phyloP scores from a whole-genome alignment of 371 early-diverging fungal genomes.

The Syncephalastrum sp. region DNA sequence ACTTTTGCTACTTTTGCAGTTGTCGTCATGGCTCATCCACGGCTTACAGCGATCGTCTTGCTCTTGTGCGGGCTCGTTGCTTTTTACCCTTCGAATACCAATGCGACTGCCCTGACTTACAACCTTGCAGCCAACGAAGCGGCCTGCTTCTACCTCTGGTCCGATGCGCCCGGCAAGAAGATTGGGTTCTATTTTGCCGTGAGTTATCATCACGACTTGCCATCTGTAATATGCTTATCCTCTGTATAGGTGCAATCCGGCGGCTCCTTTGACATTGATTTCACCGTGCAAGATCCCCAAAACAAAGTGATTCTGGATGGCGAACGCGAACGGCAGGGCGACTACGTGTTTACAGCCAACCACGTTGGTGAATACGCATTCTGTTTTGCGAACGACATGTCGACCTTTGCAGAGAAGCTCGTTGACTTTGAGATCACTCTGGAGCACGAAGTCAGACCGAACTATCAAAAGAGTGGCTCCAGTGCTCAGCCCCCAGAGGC shows the following conservation, averaged over 20 bases:
- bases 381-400: conserved; percentile 91
- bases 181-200: conserved; percentile 96
- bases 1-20: no score
- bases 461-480: conserved; percentile 11
- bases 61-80: background rate
- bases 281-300: conserved; percentile 72
- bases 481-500: conserved; percentile 43
- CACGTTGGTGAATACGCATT: conserved; percentile 85
- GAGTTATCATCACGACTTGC: conserved; percentile 28
- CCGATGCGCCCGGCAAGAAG: conserved; percentile 77
- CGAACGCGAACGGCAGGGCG: conserved; percentile 85
- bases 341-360: conserved; percentile 84
- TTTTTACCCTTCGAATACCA: conserved; percentile 5
- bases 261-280: conserved; percentile 92
- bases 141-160: conserved; percentile 75
- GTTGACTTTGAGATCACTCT: conserved; percentile 90
- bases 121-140: conserved; percentile 86
- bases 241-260: conserved; percentile 81
- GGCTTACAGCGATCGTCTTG: no score
- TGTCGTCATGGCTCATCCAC: no score
- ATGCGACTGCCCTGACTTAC: conserved; percentile 79
- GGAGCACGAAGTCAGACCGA: conserved; percentile 74
- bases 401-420: conserved; percentile 88
- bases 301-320: conserved; percentile 63
- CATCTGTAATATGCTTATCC: background rate